Evolutionary conservation across 257 asterid species (phyloP), one percentile per base, ranked within the genome.

Genomic region (Solanum medicagineum): DNA sequence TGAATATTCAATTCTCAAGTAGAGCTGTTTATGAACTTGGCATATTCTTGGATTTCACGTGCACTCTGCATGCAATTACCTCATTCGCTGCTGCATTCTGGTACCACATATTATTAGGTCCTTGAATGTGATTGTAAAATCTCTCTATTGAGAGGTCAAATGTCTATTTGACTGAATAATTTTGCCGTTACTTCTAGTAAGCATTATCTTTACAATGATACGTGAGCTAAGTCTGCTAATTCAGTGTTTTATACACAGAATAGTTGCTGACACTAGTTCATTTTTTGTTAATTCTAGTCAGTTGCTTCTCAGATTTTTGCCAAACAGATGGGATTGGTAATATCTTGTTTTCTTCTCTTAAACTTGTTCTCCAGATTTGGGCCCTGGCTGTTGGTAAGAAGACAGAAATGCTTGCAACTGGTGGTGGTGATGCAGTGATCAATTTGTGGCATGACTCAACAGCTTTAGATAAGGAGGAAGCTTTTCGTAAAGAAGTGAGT

Each of bases 381-480:
- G 95, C 98, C 66, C 86, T 95, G 91, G 98, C 98, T 77, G 86
- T 97, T 69, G 98, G 99, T 81, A 95, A 91, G 93, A 87, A 90
- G 89, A 95, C 99, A 63, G 98, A 97, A 89, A 89, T 97, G 98
- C 90, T 97, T 88, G 98, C 95, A 32, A 95, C 99, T 7, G 99
- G 99, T 65, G 98, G 99, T 13, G 93, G 94, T 83, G 99, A 95
- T 90, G 98, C 98, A 80, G 95, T 95, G 55, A 91, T 97, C 86
- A 95, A 93, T 88, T 89, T 97, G 91, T 97, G 99, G 99, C 95
- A 93, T 2, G 99, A 97, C 88, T 97, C 96, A n/a, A 97, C 99
- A 8, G 92, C 95, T 83, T 93, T 88, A 20, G 99, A 97, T 26
- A 93, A 92, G 88, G 98, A 94, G 91, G 98, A 92, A 91, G 97